phyloP scores from a whole-genome alignment of 352 stramenopile species.

The Pythium dissotocum region DNA sequence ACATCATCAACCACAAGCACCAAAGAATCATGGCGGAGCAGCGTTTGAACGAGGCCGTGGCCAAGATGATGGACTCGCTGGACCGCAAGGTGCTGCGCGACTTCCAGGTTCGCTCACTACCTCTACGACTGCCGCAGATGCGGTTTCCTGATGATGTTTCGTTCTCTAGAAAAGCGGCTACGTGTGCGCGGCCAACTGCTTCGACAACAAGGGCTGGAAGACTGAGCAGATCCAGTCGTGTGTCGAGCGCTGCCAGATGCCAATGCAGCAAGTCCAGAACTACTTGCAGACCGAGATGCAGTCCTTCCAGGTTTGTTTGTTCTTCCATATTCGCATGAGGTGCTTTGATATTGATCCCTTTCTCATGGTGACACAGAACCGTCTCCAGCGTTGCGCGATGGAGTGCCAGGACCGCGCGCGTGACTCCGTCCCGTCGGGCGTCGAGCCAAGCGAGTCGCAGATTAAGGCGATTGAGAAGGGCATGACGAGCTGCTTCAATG shows the following conservation, averaged over 20 bases:
- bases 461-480: conserved; percentile 67
- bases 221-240: conserved; percentile 80
- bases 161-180: conserved; percentile 73
- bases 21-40: conserved; percentile 60
- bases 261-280: conserved; percentile 82
- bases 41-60: conserved; percentile 82
- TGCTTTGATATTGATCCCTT: neutral
- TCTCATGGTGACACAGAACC: conserved; percentile 33
- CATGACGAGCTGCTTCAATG: conserved; percentile 73
- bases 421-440: conserved; percentile 58
- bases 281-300: conserved; percentile 86
- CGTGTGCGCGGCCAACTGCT: conserved; percentile 85
- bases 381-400: conserved; percentile 83
- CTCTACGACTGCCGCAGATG: neutral
- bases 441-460: conserved; percentile 68
- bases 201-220: conserved; percentile 81
- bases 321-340: neutral
- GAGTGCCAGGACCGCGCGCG: conserved; percentile 86
- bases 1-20: conserved; percentile 2
- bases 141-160: neutral
- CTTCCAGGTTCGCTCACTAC: conserved; percentile 49
- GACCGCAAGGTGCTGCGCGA: conserved; percentile 73
- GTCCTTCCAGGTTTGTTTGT: conserved; percentile 49
- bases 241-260: conserved; percentile 85
- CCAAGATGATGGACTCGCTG: conserved; percentile 83